Conservation (phyloP, 139 green algal species). For the Chlorella sp. region DNA sequence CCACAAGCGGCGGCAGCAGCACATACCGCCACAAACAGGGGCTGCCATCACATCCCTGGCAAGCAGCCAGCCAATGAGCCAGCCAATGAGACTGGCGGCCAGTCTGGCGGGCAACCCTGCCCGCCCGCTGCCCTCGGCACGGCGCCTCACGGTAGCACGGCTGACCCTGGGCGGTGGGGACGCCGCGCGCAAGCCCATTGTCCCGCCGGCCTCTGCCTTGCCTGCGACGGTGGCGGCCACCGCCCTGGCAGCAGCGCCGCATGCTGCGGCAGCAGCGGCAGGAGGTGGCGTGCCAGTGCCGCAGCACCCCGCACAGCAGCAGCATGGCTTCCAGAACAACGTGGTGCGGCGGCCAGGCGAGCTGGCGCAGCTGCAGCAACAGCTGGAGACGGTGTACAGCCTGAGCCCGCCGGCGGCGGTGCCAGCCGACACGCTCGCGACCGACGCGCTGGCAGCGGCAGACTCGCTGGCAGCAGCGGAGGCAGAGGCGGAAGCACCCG, state of each 20-base stretch:
- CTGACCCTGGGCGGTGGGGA: background rate
- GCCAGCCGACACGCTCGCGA: background rate
- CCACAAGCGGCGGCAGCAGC: too few relatives aligned
- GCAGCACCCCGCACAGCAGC: background rate
- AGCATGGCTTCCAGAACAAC: background rate
- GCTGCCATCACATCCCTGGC: too few relatives aligned
- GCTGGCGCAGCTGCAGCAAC: background rate
- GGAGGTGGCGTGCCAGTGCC: background rate
- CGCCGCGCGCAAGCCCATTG: background rate
- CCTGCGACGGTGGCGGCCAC: background rate
- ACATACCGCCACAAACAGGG: too few relatives aligned
- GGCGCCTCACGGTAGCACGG: background rate
- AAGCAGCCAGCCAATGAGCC: too few relatives aligned
- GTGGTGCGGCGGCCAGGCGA: background rate
- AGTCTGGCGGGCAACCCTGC: background rate
- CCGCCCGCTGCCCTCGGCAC: background rate
- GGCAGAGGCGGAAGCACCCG: background rate
- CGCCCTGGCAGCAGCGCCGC: background rate
- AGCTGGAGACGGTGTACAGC: conserved; percentile 3
- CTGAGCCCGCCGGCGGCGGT: background rate
- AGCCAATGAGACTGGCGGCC: too few relatives aligned
- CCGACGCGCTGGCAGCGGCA: background rate
- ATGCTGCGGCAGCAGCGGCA: background rate
- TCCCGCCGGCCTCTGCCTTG: background rate
- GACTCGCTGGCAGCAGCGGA: background rate